Percentiles rank a stretch among this genome's conserved stretches.
Conservation (phyloP, 1,284 basidiomycete genomes). For the Wallemia mellicola region DNA sequence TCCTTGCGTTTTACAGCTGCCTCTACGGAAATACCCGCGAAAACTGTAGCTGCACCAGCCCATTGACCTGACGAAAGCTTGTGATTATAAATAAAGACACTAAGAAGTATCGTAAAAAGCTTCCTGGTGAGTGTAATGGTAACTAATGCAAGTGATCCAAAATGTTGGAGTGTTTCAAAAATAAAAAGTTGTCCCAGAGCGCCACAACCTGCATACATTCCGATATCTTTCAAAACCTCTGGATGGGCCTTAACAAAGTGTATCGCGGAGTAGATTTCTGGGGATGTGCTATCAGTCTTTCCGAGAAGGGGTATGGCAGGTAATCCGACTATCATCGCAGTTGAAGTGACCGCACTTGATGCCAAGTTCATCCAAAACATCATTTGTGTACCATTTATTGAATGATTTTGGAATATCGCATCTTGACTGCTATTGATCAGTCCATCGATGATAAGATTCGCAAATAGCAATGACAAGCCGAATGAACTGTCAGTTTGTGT, state of each 20-base stretch:
- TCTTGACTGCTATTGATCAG: conserved; percentile 94
- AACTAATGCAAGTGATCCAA: conserved; percentile 73
- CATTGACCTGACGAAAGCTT: conserved; percentile 58
- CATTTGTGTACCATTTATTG: conserved; percentile 83
- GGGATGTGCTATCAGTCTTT: conserved; percentile 22
- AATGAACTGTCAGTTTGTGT: conserved; percentile 22
- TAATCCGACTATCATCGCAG: conserved; percentile 35
- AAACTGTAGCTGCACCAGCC: conserved; percentile 65
- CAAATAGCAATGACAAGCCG: conserved; percentile 32
- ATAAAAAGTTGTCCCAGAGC: conserved; percentile 90
- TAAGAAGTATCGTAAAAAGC: conserved; percentile 90
- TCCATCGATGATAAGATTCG: conserved; percentile 75
- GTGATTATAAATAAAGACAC: conserved; percentile 76
- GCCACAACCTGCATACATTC: conserved; percentile 65
- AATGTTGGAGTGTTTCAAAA: conserved; percentile 87
- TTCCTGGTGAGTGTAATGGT: conserved; percentile 92
- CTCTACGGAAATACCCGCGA: conserved; percentile 75
- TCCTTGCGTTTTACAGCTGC: conserved; percentile 56
- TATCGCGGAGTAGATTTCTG: conserved; percentile 38
- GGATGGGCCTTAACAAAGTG: conserved; percentile 54
- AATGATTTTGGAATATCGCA: conserved; percentile 55
- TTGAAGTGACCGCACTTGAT: conserved; percentile 34
- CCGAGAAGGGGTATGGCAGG: conserved; percentile 46
- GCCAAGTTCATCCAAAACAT: conserved; percentile 93
- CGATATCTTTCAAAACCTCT: conserved; percentile 38